Evolutionary conservation across 73 alveolate genomes (phyloP), one percentile per base, ranked within the genome.

Genomic region (Paramecium biaurelia): DNA sequence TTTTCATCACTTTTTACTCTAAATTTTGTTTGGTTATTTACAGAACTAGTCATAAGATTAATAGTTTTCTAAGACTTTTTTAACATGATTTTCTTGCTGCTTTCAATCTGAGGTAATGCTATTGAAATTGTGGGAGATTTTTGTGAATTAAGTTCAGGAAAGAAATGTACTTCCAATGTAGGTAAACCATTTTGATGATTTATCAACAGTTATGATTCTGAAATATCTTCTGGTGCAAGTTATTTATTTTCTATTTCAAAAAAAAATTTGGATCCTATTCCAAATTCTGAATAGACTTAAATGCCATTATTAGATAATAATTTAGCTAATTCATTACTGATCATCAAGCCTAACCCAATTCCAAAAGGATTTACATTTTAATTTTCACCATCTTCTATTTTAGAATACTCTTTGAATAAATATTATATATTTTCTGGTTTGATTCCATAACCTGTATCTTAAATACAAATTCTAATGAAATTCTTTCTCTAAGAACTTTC

Each of bases 391-490:
- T 70, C 59, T 6, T 28, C 76, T 5, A 89, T 53, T 68, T 70
- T 89, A 49, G 57, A 58, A 63, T 70, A 89, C 18, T 70, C 87
- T 15, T 41, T 21, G 35, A 70, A 70, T 67, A 72, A 32, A 14
- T 41, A 28, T 70, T 87, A 38, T 5, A 87, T 20, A 87, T 87
- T 87, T 41, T 87, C 93, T 41, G 67, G 32, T 28, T 87, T 87
- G 5, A 87, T 87, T 26, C 93, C 93, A 14, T 67, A 41, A n/a
- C 93, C 93, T 30, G 93, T 67, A 43, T 87, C 93, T 18, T 35
- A 68, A 2, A 87, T 84, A 41, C 82, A 56, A 37, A 87, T 70
- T 67, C 18, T 67, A 0, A 67, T 37, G 23, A 7, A 68, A 42
- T 18, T 67, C 18, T 9, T 37, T 18, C 26, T 42, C 18, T 28